A percentile compares a stretch with the other conserved stretches of the same genome.
These are phyloP conservation scores for Beauveria caledonica DNA, from an alignment of 2,329 filamentous ascomycete genomes.

Conservation along the genomic window DNA sequence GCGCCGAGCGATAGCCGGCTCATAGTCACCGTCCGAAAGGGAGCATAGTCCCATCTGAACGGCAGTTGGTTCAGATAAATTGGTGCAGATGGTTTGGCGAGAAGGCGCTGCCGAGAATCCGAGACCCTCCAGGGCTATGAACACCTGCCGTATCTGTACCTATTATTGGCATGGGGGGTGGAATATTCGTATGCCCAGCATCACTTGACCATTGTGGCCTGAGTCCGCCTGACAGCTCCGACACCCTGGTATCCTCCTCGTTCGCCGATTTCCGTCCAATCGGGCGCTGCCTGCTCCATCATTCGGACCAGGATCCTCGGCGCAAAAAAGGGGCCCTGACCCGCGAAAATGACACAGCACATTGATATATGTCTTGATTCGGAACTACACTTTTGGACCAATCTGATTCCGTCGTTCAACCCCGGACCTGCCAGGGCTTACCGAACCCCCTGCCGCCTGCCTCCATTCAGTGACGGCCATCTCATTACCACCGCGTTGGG, in stretches of 20 bases:
- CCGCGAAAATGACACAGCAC: neutral
- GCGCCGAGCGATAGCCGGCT: slow-evolving; percentile 3
- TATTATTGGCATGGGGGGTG: neutral
- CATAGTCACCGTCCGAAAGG: neutral
- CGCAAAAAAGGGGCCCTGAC: neutral
- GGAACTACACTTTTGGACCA: neutral
- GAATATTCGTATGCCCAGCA: neutral
- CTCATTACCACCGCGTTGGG: neutral
- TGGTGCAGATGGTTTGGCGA: neutral
- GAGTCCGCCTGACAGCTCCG: neutral
- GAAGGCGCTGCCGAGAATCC: neutral
- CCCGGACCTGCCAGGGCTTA: neutral
- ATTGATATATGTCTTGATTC: neutral
- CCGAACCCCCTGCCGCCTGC: neutral
- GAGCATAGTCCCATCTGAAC: neutral
- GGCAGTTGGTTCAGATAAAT: neutral
- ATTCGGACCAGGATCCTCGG: neutral
- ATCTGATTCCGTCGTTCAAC: neutral
- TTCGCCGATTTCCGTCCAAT: neutral
- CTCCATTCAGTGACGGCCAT: neutral
- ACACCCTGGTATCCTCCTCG: neutral
- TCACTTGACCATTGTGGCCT: neutral
- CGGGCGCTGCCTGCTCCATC: neutral
- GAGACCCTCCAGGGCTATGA: neutral
- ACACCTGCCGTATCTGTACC: neutral